These are phyloP conservation scores for Aspergillus biplanus DNA, from an alignment of 495 filamentous ascomycete species.

Conservation along the genomic window DNA sequence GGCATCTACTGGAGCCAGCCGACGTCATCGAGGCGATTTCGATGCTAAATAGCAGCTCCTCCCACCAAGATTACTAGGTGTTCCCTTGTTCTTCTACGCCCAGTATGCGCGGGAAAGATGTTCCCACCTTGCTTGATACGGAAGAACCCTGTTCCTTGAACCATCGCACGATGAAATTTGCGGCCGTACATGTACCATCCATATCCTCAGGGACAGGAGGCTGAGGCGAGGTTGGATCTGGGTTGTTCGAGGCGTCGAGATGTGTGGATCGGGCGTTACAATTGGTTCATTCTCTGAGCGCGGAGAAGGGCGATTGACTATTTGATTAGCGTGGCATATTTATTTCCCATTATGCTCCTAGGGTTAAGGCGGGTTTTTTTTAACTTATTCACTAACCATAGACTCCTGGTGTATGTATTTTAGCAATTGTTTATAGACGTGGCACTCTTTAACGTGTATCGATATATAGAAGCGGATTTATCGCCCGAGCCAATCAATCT, in stretches of 20 bases:
- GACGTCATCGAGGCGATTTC: slow-evolving; percentile 83
- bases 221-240: background rate
- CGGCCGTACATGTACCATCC: background rate
- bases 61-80: slow-evolving; percentile 37
- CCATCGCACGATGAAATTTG: too few relatives aligned
- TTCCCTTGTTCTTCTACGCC: background rate
- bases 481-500: too few relatives aligned
- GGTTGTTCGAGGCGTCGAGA: background rate
- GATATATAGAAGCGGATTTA: too few relatives aligned
- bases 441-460: too few relatives aligned
- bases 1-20: slow-evolving; percentile 82
- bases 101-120: too few relatives aligned
- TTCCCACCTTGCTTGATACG: too few relatives aligned
- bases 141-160: too few relatives aligned
- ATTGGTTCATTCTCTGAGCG: background rate
- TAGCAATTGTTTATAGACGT: too few relatives aligned
- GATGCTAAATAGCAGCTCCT: slow-evolving; percentile 59
- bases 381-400: too few relatives aligned
- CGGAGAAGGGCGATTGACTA: background rate
- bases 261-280: background rate
- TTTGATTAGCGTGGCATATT: background rate
- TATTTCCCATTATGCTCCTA: too few relatives aligned
- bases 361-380: too few relatives aligned
- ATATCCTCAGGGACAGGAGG: background rate
- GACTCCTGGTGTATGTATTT: too few relatives aligned